Conservation (phyloP, 176 grass and related monocot species). For the Rhynchospora tenuis region DNA sequence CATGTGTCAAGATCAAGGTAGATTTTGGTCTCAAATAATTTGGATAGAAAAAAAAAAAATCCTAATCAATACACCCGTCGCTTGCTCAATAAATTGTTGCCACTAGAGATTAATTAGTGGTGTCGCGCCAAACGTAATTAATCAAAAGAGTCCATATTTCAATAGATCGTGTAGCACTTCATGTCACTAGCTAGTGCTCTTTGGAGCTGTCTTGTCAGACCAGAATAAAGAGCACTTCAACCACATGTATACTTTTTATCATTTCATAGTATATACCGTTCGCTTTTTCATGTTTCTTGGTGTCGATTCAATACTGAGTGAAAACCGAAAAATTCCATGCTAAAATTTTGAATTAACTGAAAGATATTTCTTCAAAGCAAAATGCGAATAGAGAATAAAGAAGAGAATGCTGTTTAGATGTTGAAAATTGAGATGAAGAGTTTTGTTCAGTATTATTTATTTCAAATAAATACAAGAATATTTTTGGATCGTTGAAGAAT, state of each 20-base stretch:
- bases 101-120: background rate
- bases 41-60: background rate
- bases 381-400: background rate
- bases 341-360: background rate
- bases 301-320: background rate
- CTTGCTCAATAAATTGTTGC: background rate
- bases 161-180: background rate
- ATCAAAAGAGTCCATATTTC: background rate
- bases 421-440: no score
- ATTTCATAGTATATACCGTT: conserved; percentile 16
- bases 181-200: background rate
- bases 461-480: no score
- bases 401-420: no score
- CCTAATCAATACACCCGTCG: background rate
- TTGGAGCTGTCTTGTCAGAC: conserved; percentile 7
- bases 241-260: background rate
- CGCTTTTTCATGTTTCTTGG: background rate
- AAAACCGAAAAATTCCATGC: background rate
- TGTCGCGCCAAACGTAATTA: background rate
- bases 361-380: background rate
- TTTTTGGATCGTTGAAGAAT: no score
- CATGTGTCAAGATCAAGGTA: background rate
- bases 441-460: no score
- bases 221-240: background rate
- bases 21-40: background rate